These are phyloP conservation scores for Cytospora leucostoma DNA, from an alignment of 2,329 filamentous ascomycete genomes.

Conservation along the genomic window DNA sequence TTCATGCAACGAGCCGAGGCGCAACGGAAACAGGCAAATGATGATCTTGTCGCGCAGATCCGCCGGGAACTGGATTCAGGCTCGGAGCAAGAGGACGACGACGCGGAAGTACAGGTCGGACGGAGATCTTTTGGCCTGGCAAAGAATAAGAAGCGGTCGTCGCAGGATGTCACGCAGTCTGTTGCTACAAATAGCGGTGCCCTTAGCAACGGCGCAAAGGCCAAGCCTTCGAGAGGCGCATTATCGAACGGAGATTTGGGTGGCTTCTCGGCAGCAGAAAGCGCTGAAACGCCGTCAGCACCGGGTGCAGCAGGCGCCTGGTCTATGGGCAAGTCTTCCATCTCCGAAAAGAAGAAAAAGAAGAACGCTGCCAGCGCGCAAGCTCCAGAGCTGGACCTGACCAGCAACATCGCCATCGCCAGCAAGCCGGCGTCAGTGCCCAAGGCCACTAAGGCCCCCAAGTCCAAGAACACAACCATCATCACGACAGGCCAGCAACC, in stretches of 20 bases:
- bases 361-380: constrained; percentile 32
- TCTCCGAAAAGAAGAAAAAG: constrained; percentile 39
- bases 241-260: neutral
- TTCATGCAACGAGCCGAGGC: constrained; percentile 94
- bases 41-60: constrained; percentile 71
- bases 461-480: constrained; percentile 30
- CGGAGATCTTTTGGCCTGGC: constrained; percentile 67
- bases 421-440: constrained; percentile 8
- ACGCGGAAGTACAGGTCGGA: constrained; percentile 63
- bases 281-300: constrained; percentile 26
- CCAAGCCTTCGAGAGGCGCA: constrained; percentile 5
- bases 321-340: constrained; percentile 37
- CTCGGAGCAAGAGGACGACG: constrained; percentile 50
- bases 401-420: constrained; percentile 36
- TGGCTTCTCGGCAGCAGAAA: neutral
- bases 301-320: constrained; percentile 43
- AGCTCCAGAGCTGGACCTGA: constrained; percentile 45
- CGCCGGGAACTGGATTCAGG: constrained; percentile 71
- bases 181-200: neutral
- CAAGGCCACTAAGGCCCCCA: constrained; percentile 27
- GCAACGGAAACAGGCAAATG: constrained; percentile 74
- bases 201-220: constrained; percentile 25
- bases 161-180: constrained; percentile 35
- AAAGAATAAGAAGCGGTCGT: constrained; percentile 34
- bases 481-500: constrained; percentile 25